Base-by-base conservation (phyloP, 2,329 filamentous ascomycete species). In the Trichoderma oligosporum region DNA sequence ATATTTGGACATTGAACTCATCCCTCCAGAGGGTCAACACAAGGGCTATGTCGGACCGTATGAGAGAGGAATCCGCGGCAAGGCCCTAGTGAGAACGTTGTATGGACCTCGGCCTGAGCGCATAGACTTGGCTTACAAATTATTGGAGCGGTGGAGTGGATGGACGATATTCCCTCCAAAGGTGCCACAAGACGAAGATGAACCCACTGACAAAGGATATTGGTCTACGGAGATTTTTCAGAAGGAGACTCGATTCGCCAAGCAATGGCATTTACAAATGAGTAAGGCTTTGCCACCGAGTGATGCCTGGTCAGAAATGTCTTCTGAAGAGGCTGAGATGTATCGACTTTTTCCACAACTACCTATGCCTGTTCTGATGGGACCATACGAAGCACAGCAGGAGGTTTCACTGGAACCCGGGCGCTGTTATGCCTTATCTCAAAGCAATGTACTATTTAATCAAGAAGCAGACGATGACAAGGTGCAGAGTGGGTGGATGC, bases 401-500 rank as follows among this genome's bases (percentile, higher is more conserved):
- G 71, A 74, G 29, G 36, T 70, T 8, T 56, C 52, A 4, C 67
- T 74, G 45, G 59, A 61, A 1, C 64, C 68, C 0, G 67, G 67
- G 1, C 64, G 67, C 5, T 59, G 63, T 12, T 60, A 64, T 56
- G 29, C 66, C 0, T 41, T 72, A 22, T 66, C 66, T 2, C 64
- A 71, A 7, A 62, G 63, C 0, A 71, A 71, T 0, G 45, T 73
- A 7, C 67, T 70, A 0, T 61, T 70, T 18, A 61, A 67, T 4
- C 59, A 65, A 8, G 64, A 70, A n/a, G 51, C 62, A 1, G 47
- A 58, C 6, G 57, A 62, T 9, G 55, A 60, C 29, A 68, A 66
- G n/a, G 48, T 61, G 25, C 64, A 63, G 61, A 73, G 61, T 68
- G 80, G 79, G 4, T 83, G 79, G 79, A 70, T 83, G 61, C 64